A percentile compares a stretch with the other conserved stretches of the same genome.
These are phyloP conservation scores for Penicillium sp. DNA, from an alignment of 2,329 filamentous ascomycete species.

Conservation along the genomic window DNA sequence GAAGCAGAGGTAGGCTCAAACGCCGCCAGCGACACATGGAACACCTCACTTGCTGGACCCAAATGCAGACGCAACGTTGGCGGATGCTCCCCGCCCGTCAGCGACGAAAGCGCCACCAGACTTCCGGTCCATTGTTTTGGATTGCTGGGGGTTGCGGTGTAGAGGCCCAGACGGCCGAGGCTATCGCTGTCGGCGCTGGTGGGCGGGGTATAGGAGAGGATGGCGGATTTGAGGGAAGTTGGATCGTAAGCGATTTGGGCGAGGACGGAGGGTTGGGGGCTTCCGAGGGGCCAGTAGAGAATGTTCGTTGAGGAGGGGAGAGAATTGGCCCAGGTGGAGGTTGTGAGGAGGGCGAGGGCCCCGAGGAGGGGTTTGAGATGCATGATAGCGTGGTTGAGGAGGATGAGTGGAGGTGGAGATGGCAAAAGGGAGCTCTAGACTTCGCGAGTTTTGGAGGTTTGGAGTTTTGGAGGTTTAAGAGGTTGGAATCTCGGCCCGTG, in stretches of 20 bases:
- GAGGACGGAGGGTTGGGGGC: conserved; percentile 37
- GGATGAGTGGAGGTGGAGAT: neutral
- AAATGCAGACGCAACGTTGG: conserved; percentile 45
- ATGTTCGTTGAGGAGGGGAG: conserved; percentile 34
- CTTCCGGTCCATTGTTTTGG: conserved; percentile 44
- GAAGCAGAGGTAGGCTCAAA: conserved; percentile 13
- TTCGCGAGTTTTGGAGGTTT: neutral
- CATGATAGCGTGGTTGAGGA: conserved; percentile 10
- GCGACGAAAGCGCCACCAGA: conserved; percentile 39
- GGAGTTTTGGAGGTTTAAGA: neutral
- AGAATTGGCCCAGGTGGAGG: conserved; percentile 18
- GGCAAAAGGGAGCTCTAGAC: conserved; percentile 2
- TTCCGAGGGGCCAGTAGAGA: conserved; percentile 40
- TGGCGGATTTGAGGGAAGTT: conserved; percentile 34
- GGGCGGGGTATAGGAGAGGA: conserved; percentile 44
- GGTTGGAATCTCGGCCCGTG: neutral
- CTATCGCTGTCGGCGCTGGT: conserved; percentile 35
- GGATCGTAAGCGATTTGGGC: conserved; percentile 47
- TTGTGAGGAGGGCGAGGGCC: conserved; percentile 15
- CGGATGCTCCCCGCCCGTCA: conserved; percentile 26
- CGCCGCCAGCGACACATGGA: conserved; percentile 42
- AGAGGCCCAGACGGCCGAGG: conserved; percentile 57
- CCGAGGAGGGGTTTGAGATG: conserved; percentile 22
- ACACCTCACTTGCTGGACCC: conserved; percentile 38
- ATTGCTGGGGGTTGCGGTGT: conserved; percentile 37